Conservation (phyloP, 345 rosid genomes). For the Moricandia moricandioides region DNA sequence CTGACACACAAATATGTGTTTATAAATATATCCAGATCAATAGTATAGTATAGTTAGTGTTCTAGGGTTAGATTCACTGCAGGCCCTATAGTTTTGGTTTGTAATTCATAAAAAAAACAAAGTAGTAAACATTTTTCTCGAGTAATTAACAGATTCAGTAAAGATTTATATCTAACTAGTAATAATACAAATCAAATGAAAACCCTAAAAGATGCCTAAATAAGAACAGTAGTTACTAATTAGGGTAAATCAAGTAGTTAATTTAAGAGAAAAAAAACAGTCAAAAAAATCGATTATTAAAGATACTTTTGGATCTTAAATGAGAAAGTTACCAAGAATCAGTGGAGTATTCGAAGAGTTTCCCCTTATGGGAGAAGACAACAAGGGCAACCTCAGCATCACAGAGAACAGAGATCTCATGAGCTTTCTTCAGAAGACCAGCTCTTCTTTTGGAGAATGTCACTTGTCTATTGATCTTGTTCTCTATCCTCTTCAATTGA, state of each 20-base stretch:
- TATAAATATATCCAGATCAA: background rate
- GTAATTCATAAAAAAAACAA: background rate
- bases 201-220: conserved; percentile 10
- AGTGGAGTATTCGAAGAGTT: conserved; percentile 67
- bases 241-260: conserved; percentile 28
- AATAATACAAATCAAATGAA: conserved; percentile 2
- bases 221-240: conserved; percentile 13
- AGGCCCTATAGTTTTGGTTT: background rate
- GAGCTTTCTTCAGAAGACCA: background rate
- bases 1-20: background rate
- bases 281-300: background rate
- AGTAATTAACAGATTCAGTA: background rate
- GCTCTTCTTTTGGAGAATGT: background rate
- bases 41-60: background rate
- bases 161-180: background rate
- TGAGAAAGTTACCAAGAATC: conserved; percentile 48
- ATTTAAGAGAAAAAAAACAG: background rate
- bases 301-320: background rate
- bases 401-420: background rate
- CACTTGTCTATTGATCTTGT: conserved; percentile 45
- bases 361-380: conserved; percentile 76
- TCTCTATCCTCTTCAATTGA: conserved; percentile 80
- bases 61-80: conserved; percentile 11
- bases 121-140: background rate
- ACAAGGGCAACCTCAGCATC: conserved; percentile 52